Conservation (phyloP, 306 rosid genomes). For the Medicago arabica region DNA sequence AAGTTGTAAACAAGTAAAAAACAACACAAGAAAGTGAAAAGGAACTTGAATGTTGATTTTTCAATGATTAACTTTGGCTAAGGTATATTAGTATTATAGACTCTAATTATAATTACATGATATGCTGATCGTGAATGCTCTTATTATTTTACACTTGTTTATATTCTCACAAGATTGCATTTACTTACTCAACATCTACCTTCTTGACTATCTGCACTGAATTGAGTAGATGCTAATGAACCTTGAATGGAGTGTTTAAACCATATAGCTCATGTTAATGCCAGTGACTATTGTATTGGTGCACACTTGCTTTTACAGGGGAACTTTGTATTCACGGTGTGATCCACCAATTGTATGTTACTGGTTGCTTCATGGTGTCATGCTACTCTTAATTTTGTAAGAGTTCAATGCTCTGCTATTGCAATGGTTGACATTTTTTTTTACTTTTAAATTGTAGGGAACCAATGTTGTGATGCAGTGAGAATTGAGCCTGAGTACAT, state of each 20-base stretch:
- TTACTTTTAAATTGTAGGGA: slow-evolving; percentile 30
- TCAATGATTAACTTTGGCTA: background rate
- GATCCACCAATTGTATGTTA: background rate
- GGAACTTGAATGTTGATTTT: background rate
- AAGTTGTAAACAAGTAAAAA: background rate
- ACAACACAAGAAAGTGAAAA: background rate
- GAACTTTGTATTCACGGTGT: background rate
- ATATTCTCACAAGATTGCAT: background rate
- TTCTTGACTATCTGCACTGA: background rate
- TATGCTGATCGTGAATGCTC: too few species aligned
- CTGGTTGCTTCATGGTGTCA: background rate
- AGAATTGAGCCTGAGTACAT: slow-evolving; percentile 40
- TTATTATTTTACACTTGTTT: too few species aligned
- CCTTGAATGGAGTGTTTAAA: background rate
- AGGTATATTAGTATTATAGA: background rate
- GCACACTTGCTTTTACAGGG: background rate
- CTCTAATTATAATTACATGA: too few species aligned
- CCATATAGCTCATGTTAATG: background rate
- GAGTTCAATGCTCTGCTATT: slow-evolving; percentile 1
- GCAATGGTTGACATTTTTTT: slow-evolving; percentile 14
- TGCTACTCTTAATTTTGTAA: background rate
- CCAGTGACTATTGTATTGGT: background rate
- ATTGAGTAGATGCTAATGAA: background rate
- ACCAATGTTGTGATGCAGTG: slow-evolving; percentile 37
- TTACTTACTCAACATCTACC: background rate